Conservation (phyloP, 768 basidiomycete species). For the Tricholoma flavovirens region DNA sequence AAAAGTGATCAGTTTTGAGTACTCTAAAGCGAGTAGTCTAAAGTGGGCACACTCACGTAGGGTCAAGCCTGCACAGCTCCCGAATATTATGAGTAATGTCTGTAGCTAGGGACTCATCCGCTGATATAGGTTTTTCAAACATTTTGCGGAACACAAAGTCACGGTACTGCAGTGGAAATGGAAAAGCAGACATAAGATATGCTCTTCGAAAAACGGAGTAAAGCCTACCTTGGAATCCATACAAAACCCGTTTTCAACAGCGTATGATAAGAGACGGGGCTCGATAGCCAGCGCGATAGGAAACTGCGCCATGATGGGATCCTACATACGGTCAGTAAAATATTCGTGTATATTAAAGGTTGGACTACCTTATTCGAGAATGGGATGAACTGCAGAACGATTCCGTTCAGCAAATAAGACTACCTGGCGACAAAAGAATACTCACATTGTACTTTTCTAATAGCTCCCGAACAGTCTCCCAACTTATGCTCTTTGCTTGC, state of each 20-base stretch:
- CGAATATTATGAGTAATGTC: slow-evolving; percentile 68
- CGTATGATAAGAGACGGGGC: slow-evolving; percentile 66
- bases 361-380: slow-evolving; percentile 59
- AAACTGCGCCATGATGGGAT: slow-evolving; percentile 73
- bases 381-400: slow-evolving; percentile 59
- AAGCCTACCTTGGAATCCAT: slow-evolving; percentile 68
- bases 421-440: slow-evolving; percentile 12
- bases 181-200: slow-evolving; percentile 3
- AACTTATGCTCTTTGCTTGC: slow-evolving; percentile 51
- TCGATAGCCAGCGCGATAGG: slow-evolving; percentile 74
- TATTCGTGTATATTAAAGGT: slow-evolving; percentile 7
- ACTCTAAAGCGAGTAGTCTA: too few relatives aligned
- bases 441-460: slow-evolving; percentile 66
- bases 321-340: slow-evolving; percentile 34
- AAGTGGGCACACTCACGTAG: slow-evolving; percentile 40
- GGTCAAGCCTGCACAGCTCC: slow-evolving; percentile 65
- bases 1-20: slow-evolving; percentile 8
- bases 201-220: slow-evolving; percentile 4
- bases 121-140: slow-evolving; percentile 55
- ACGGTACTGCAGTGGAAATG: slow-evolving; percentile 48
- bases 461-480: slow-evolving; percentile 61
- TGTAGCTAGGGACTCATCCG: slow-evolving; percentile 47
- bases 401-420: slow-evolving; percentile 14
- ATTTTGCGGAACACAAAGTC: slow-evolving; percentile 86
- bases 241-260: slow-evolving; percentile 67